phyloP scores from a whole-genome alignment of 1,284 basidiomycete genomes.

The Malassezia psittaci region DNA sequence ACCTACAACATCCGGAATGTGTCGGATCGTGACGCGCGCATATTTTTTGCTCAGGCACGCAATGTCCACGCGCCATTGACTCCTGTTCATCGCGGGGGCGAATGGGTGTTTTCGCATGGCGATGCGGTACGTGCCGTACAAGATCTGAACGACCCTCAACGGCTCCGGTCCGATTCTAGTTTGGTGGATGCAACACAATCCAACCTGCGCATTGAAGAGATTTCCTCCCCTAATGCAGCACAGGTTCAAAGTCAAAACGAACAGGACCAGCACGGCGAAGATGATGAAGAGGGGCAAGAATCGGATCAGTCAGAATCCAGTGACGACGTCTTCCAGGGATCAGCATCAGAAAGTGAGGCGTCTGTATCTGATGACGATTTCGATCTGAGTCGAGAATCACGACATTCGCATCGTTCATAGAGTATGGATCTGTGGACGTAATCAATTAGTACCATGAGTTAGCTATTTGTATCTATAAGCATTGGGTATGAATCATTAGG shows the following conservation, averaged over 20 bases:
- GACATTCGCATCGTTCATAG: neutral
- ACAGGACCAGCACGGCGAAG: neutral
- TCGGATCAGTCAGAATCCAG: neutral
- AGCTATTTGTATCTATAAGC: no score
- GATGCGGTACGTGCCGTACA: neutral
- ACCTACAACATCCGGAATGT: conserved; percentile 82
- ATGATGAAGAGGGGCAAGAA: neutral
- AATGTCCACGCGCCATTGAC: conserved; percentile 49
- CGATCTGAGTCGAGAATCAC: conserved; percentile 1
- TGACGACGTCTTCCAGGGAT: neutral
- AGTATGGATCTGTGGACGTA: no score
- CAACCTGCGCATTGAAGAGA: no score
- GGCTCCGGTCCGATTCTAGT: no score
- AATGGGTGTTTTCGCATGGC: conserved; percentile 14
- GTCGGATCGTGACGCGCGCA: conserved; percentile 62
- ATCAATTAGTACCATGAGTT: no score
- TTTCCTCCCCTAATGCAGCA: no score
- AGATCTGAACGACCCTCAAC: neutral
- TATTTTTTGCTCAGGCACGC: conserved; percentile 89
- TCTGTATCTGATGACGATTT: neutral
- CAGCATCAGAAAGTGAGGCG: neutral
- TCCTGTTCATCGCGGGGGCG: conserved; percentile 7
- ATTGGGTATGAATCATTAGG: no score
- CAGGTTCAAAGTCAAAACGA: neutral
- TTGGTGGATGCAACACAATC: no score